Conservation (phyloP, 2,329 filamentous ascomycete species). For the Colletotrichum noveboracense region DNA sequence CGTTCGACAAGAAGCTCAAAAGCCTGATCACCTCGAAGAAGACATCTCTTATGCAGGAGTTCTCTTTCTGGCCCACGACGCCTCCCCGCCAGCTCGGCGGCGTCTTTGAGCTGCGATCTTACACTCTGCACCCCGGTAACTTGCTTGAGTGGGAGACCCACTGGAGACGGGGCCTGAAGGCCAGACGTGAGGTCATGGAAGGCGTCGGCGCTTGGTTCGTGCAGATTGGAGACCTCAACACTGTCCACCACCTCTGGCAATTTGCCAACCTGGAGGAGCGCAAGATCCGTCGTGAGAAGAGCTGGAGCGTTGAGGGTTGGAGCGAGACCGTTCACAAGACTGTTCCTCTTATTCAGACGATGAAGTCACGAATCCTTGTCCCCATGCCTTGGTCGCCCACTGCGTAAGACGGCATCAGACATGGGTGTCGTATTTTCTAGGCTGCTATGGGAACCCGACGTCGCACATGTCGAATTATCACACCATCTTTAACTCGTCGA, state of each 20-base stretch:
- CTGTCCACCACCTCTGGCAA: conserved; percentile 97
- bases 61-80: conserved; percentile 98
- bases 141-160: conserved; percentile 98
- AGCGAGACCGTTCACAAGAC: conserved; percentile 98
- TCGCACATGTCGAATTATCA: not conserved
- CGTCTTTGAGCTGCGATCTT: conserved; percentile 94
- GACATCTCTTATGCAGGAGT: conserved; percentile 97
- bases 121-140: conserved; percentile 94
- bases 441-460: not conserved
- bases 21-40: conserved; percentile 84
- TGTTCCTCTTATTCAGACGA: conserved; percentile 92
- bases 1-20: conserved; percentile 85
- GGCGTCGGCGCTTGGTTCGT: conserved; percentile 98
- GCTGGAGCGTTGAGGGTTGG: conserved; percentile 95
- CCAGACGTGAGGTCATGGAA: conserved; percentile 96
- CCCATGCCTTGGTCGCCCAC: conserved; percentile 98
- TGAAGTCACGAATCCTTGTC: conserved; percentile 93
- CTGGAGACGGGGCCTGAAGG: conserved; percentile 91
- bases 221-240: conserved; percentile 96
- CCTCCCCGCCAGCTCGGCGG: conserved; percentile 88
- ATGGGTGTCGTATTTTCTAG: not conserved
- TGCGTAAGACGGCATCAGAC: conserved; percentile 53
- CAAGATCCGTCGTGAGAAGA: conserved; percentile 88
- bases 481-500: not conserved
- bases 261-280: conserved; percentile 97